Evolutionary conservation across 2,329 filamentous ascomycete genomes (phyloP), one percentile per base, ranked within the genome.

Genomic region (Neofusicoccum umdonicola): DNA sequence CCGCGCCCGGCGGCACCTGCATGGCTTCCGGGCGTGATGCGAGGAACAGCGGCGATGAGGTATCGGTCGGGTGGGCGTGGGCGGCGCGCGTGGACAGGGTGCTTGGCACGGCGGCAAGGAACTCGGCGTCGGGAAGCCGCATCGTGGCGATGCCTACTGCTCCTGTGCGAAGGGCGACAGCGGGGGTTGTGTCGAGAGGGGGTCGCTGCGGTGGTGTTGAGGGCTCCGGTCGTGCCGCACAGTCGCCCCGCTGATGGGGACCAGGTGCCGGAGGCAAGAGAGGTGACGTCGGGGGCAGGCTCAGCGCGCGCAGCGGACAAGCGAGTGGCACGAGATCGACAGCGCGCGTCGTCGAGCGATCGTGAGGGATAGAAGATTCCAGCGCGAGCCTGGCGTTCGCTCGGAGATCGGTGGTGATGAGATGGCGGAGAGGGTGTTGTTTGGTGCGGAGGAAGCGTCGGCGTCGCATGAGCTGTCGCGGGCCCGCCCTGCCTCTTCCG

Each of bases 11-110:
- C 8, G 56, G 56, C 37, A 35, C 27, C n/a, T 69, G 60, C 58
- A 66, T 50, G 9, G 65, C 66, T 39, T 71, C 68, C 19, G 69
- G 52, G 12, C 27, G 39, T 12, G 57, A 37, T 39, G 52, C 34
- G 57, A 72, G 64, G 66, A 68, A 67, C 37, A 69, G 64, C 51
- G 73, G 68, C 48, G 68, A 69, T 37, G 73, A 66, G 61, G 71
- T 70, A 11, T 71, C 71, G 34, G 69, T 69, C 65, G 74, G 69
- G 19, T 66, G 52, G 64, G 62, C 65, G 27, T 71, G 62, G 37
- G 71, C 68, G 52, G 74, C 73, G 63, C 72, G 72, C 35, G 58
- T 68, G 67, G 70, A 68, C 50, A 77, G 72, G 7, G 76, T 77
- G 7, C 73, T 73, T 19, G 72, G 71, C 63, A 74, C 35, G n/a